phyloP scores from a whole-genome alignment of 106 monocot genomes.

The Iris macrosiphon region DNA sequence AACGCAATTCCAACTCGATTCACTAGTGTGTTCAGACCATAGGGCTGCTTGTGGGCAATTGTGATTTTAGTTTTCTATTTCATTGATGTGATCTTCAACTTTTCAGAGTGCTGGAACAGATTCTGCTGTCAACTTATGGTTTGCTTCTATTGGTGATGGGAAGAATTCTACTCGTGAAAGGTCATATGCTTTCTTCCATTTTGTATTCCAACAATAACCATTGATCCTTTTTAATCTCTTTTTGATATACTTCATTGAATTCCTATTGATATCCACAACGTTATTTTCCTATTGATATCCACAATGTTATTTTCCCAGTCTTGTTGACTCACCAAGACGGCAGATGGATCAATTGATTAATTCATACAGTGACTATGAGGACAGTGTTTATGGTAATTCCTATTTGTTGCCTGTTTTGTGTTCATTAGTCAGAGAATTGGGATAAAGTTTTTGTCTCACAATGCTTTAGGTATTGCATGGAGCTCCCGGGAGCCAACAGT shows the following conservation, averaged over 20 bases:
- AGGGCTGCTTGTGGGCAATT: not conserved
- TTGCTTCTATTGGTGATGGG: conserved; percentile 21
- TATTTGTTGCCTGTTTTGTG: not conserved
- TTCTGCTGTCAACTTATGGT: conserved; percentile 92
- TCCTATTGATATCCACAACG: not conserved
- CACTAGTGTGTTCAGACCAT: too few relatives aligned
- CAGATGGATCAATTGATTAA: conserved; percentile 59
- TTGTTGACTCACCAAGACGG: conserved; percentile 46
- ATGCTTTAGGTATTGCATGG: conserved; percentile 83
- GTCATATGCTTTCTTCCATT: conserved; percentile 17
- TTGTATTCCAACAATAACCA: not conserved
- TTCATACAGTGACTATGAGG: conserved; percentile 88
- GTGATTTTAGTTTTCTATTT: conserved; percentile 4
- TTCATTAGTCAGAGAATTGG: conserved; percentile 4
- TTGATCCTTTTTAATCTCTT: not conserved
- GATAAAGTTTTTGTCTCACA: conserved; percentile 9
- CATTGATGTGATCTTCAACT: conserved; percentile 15
- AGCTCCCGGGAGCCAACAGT: conserved; percentile 70
- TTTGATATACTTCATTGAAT: not conserved
- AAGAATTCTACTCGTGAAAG: conserved; percentile 52
- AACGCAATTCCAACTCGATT: too few relatives aligned
- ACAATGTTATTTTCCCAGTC: conserved; percentile 26
- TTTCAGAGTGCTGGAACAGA: conserved; percentile 95
- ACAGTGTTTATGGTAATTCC: conserved; percentile 90
- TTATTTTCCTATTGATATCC: not conserved